Base-by-base conservation (phyloP, 2,329 filamentous ascomycete genomes). In the Aspergillus fructus region DNA sequence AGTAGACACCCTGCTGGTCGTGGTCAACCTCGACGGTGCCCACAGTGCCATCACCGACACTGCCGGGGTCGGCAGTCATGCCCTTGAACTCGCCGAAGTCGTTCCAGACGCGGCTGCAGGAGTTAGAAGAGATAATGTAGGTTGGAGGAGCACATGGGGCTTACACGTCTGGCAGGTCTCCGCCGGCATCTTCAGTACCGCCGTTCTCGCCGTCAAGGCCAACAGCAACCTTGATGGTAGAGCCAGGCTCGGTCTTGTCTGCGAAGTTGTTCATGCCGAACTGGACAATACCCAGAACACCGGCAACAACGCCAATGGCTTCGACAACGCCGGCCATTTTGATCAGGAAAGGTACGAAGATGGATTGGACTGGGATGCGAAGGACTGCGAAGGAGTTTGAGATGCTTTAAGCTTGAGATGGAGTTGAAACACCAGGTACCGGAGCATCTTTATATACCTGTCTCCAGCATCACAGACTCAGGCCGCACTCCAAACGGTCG, bases 211-310 rank as follows among this genome's bases (percentile, higher is more conserved):
- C 42, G 37, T 59, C 56, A 17, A 59, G 52, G 23, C 41, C 56
- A 15, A 59, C 56, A 23, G 56, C 56, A 30, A 59, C 41, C 56
- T 59, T 59, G 46, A 59, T 55, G 7, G 56, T 59, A 24, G 56
- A 55, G 41, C 56, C 56, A 13, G 56, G 49, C 5, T 58, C 55
- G 11, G 5, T 34, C 4, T 12, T 43, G 19, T 19, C 13, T 13
- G 19, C 52, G n/a, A 59, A 59, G 52, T 59, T 55, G 48, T 27
- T 27, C 24, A 34, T 15, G 41, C n/a, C 42, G 24, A 59, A 59
- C 11, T 41, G 46, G 23, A 59, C 48, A 33, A 59, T 59, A 11
- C 37, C 49, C 34, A 59, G 15, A 15, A 55, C 17, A 40, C 52
- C 52, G 52, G 52, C 51, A 23, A 59, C 48, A 23, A 59, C 42